Percentiles rank a stretch among this genome's conserved stretches.
phyloP scores from a whole-genome alignment of 495 filamentous ascomycete species.

The Neurospora discreta region DNA sequence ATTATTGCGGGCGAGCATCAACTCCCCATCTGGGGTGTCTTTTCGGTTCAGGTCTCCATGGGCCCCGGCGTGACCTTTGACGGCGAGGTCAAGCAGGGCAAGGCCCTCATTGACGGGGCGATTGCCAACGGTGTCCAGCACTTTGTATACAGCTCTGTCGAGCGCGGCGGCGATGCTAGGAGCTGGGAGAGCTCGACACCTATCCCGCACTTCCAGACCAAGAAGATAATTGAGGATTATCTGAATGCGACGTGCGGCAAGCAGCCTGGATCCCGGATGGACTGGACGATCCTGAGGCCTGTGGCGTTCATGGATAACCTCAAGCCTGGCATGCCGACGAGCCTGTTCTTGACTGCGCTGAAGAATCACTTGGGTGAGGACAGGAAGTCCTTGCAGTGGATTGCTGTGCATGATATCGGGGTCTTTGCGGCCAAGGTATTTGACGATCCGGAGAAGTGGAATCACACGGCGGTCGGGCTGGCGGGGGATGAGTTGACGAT shows the following conservation, averaged over 20 bases:
- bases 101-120: slow-evolving; percentile 47
- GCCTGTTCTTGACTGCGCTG: slow-evolving; percentile 46
- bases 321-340: slow-evolving; percentile 44
- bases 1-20: slow-evolving; percentile 15
- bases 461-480: slow-evolving; percentile 27
- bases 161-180: slow-evolving; percentile 48
- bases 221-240: slow-evolving; percentile 55
- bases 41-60: slow-evolving; percentile 28
- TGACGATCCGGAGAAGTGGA: slow-evolving; percentile 22
- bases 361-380: slow-evolving; percentile 27
- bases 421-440: slow-evolving; percentile 53
- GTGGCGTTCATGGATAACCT: slow-evolving; percentile 60
- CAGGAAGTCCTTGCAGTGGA: slow-evolving; percentile 41
- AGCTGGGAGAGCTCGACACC: slow-evolving; percentile 47
- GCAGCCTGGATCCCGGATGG: slow-evolving; percentile 31
- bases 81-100: slow-evolving; percentile 52
- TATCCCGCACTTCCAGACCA: slow-evolving; percentile 57
- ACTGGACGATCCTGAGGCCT: slow-evolving; percentile 52
- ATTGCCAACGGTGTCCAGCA: slow-evolving; percentile 46
- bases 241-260: slow-evolving; percentile 26
- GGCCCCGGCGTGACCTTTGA: slow-evolving; percentile 38
- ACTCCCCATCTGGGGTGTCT: slow-evolving; percentile 28
- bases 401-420: slow-evolving; percentile 52
- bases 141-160: slow-evolving; percentile 61
- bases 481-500: slow-evolving; percentile 38